Evolutionary conservation across 164 flowering plant species (phyloP), one percentile per base, ranked within the genome.

Genomic region (Magnolia kwangsiensis): DNA sequence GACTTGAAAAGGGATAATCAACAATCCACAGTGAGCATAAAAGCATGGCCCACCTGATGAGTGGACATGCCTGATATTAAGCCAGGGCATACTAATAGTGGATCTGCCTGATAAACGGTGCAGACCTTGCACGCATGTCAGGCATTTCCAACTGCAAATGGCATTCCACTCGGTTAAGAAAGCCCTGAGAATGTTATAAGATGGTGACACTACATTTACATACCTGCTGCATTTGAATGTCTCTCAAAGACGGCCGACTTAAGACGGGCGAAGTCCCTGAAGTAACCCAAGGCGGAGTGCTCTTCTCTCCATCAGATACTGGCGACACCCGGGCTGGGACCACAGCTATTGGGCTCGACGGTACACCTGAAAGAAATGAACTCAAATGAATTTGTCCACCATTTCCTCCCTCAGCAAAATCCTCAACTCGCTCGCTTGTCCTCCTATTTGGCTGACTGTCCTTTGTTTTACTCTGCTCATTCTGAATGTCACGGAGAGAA

Each of bases 141-240:
- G 45, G 45, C 45, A 37, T 37, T 37, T 37, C 45, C 45, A 37
- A 37, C 45, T 37, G 45, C 45, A 37, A 37, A 37, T 37, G 45
- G 45, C 45, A 37, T 3, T 37, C 45, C 7, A 0, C 45, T 37
- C 45, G 45, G 45, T 37, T 37, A 37, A 37, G 7, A 37, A 37
- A 37, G 45, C 45, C 45, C 45, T 37, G 45, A 5, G 45, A 37
- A 37, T 37, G 45, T 37, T 37, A 21, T 63, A 16, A 10, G 58
- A 71, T 21, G 45, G 66, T 67, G 51, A 23, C 20, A 24, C 72
- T 4, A 74, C 70, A 80, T 59, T 13, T 21, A 8, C 72, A 71
- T 78, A 94, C 99, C 98, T 96, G 96, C 82, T 94, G 99, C 90
- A 90, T 83, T 76, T 96, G 99, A 72, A 96, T 96, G 81, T 91